Percentiles rank a stretch among this genome's conserved stretches.
Evolutionary conservation across 2,329 filamentous ascomycete genomes (phyloP).

Genomic region (Trichoderma koningii): DNA sequence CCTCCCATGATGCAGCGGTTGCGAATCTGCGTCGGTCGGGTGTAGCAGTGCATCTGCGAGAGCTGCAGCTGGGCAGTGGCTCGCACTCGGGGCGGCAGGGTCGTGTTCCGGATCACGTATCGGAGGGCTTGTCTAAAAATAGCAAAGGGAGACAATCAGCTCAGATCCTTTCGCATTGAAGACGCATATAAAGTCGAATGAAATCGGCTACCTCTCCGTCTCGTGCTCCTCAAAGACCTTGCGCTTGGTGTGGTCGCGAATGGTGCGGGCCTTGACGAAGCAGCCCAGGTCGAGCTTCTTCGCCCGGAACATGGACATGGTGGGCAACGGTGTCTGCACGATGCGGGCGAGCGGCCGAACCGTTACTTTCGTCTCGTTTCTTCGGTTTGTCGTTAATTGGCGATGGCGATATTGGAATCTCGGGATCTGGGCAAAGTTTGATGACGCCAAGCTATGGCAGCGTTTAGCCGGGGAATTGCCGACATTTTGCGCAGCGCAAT

Average conservation of each 20-base stretch:
- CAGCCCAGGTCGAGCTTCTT: conserved; percentile 89
- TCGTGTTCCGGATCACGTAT: conserved; percentile 92
- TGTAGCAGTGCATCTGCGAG: conserved; percentile 94
- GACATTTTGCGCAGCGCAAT: background rate
- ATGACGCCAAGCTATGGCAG: conserved; percentile 14
- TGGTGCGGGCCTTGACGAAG: conserved; percentile 80
- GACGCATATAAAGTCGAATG: background rate
- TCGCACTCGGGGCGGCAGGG: conserved; percentile 76
- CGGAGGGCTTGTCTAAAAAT: conserved; percentile 77
- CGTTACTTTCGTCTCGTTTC: background rate
- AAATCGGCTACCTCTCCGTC: conserved; percentile 72
- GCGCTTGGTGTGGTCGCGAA: conserved; percentile 96
- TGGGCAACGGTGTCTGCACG: conserved; percentile 37
- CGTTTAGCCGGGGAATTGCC: conserved; percentile 20
- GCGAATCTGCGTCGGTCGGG: conserved; percentile 86
- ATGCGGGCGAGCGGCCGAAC: background rate
- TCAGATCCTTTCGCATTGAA: too few relatives aligned
- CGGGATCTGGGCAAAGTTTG: conserved; percentile 21
- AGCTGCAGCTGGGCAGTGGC: conserved; percentile 92
- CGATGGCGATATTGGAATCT: conserved; percentile 15
- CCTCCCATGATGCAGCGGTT: conserved; percentile 92
- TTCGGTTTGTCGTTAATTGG: background rate
- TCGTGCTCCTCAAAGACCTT: conserved; percentile 87
- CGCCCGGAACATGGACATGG: conserved; percentile 81
- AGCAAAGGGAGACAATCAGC: background rate